Evolutionary conservation across 352 stramenopile genomes (phyloP), one percentile per base, ranked within the genome.

Genomic region (Hyaloperonospora brassicae): DNA sequence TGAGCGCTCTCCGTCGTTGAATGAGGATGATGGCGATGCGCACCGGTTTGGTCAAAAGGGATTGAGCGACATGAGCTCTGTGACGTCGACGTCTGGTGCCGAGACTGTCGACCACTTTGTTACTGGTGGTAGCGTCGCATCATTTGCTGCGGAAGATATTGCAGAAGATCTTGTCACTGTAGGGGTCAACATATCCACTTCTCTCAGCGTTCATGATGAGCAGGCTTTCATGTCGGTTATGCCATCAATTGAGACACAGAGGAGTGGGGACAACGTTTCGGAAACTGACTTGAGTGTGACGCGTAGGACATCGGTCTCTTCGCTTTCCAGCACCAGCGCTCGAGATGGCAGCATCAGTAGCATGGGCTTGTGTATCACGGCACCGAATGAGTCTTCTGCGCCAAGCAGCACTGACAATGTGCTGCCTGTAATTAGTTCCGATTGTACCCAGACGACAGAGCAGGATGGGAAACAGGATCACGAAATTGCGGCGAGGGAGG

Each of bases 271-370:
- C 35, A 21, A 61, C 5, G 46, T 68, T 36, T 68, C 25, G 1
- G 59, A 72, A 50, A 60, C 42, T 31, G 23, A 42, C 6, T 66
- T 59, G 30, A 55, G 48, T 5, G 27, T 50, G 45, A 68, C 64
- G 3, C 57, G 52, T 34, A 54, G 53, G 25, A 11, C 60, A 34
- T 68, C 60, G 5, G 61, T 62, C 40, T 62, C 63, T 21, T 68
- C 63, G 3, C 30, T 59, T 23, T 38, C 25, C 9, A 64, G 55
- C 34, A 62, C 48, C 17, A 50, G 43, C 17, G 35, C 51, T 50
- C 55, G 55, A 21, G 43, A 41, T 34, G 68, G 64, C 42, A 66
- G 52, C 34, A 58, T 66, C n/a, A 62, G 55, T 31, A 63, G 60
- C 30, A 66, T 64, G 47, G 50, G 46, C 0, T 39, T 68, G 36